Percentiles rank a stretch among this genome's conserved stretches.
These are phyloP conservation scores for Podaxis mareebaensis DNA, from an alignment of 768 basidiomycete species.

Conservation along the genomic window DNA sequence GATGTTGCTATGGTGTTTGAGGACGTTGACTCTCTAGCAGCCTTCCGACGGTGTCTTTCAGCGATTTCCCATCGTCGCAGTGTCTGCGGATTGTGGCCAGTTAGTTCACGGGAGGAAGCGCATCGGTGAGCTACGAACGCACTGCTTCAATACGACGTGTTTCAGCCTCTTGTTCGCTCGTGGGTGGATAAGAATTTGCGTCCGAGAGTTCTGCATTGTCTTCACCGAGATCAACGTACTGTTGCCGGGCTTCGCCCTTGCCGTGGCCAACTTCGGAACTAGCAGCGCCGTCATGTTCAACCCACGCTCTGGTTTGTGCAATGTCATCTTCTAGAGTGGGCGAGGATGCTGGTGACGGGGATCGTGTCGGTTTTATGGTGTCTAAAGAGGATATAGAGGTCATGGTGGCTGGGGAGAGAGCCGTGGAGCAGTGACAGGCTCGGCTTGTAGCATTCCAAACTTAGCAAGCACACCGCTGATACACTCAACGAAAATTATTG, in stretches of 20 bases:
- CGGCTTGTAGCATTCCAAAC: slow-evolving; percentile 8
- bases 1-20: slow-evolving; percentile 24
- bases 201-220: slow-evolving; percentile 24
- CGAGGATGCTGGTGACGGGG: slow-evolving; percentile 37
- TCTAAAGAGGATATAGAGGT: slow-evolving; percentile 15
- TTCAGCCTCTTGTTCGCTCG: slow-evolving; percentile 64
- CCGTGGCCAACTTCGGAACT: slow-evolving; percentile 22
- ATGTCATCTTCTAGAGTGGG: slow-evolving; percentile 47
- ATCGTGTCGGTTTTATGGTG: slow-evolving; percentile 27
- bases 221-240: not conserved
- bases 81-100: slow-evolving; percentile 46
- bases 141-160: slow-evolving; percentile 76
- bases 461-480: not conserved
- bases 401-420: slow-evolving; percentile 12
- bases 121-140: slow-evolving; percentile 15
- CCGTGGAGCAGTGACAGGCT: slow-evolving; percentile 1
- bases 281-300: slow-evolving; percentile 23
- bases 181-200: slow-evolving; percentile 59
- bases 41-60: slow-evolving; percentile 75
- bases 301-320: slow-evolving; percentile 19
- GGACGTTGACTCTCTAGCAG: slow-evolving; percentile 55
- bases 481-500: slow-evolving; percentile 2
- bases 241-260: slow-evolving; percentile 28
- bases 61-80: slow-evolving; percentile 76
- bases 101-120: slow-evolving; percentile 11